A percentile compares a stretch with the other conserved stretches of the same genome.
phyloP scores from a whole-genome alignment of 2,329 filamentous ascomycete genomes.

The Fusarium longipes region DNA sequence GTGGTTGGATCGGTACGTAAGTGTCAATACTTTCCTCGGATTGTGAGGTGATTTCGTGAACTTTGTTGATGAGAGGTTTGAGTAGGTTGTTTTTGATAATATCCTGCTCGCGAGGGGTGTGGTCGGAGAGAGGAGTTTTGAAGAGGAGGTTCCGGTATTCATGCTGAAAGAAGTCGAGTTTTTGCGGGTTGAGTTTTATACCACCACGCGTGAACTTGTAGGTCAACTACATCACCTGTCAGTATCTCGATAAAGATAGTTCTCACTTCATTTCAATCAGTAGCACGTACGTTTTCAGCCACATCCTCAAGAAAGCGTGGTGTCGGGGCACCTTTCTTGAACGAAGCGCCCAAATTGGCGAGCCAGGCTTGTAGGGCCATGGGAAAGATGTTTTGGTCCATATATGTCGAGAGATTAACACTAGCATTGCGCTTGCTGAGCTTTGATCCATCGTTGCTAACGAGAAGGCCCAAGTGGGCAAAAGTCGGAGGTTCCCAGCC shows the following conservation, averaged over 20 bases:
- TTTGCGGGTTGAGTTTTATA: slow-evolving; percentile 82
- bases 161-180: slow-evolving; percentile 83
- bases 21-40: background rate
- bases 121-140: slow-evolving; percentile 36
- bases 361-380: slow-evolving; percentile 79
- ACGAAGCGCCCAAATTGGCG: slow-evolving; percentile 69
- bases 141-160: slow-evolving; percentile 63
- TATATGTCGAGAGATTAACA: slow-evolving; percentile 64
- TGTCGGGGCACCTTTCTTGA: slow-evolving; percentile 43
- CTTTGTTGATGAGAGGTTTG: slow-evolving; percentile 42
- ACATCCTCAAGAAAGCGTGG: slow-evolving; percentile 72
- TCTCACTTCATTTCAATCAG: background rate
- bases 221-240: slow-evolving; percentile 68
- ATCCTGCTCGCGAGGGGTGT: slow-evolving; percentile 36
- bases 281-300: slow-evolving; percentile 68
- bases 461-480: slow-evolving; percentile 82
- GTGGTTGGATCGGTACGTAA: slow-evolving; percentile 31
- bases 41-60: slow-evolving; percentile 41
- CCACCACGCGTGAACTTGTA: slow-evolving; percentile 93
- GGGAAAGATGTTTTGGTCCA: slow-evolving; percentile 59
- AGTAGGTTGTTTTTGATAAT: slow-evolving; percentile 36
- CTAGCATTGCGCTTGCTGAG: slow-evolving; percentile 82
- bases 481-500: slow-evolving; percentile 79
- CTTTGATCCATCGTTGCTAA: slow-evolving; percentile 76
- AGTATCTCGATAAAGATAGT: slow-evolving; percentile 19